phyloP scores from a whole-genome alignment of 331 rosid genomes.

The Quercus lobata region DNA sequence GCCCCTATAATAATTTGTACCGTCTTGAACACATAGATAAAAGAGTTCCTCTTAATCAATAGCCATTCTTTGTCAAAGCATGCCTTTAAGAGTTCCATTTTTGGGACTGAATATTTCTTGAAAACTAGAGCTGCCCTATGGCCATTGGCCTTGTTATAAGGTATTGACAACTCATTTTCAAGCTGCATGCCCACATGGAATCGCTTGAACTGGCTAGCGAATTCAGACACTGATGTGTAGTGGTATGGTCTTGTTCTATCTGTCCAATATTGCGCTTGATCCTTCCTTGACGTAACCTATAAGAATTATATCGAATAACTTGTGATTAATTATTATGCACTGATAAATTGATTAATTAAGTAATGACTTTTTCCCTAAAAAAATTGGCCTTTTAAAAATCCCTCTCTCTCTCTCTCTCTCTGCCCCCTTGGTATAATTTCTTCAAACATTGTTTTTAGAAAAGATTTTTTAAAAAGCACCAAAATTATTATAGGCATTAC shows the following conservation, averaged over 20 bases:
- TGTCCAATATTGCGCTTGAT: slow-evolving; percentile 91
- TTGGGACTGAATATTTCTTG: slow-evolving; percentile 43
- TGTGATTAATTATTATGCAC: no score
- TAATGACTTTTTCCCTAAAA: no score
- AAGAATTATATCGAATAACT: background rate
- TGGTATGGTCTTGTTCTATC: slow-evolving; percentile 49
- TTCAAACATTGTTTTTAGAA: no score
- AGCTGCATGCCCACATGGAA: slow-evolving; percentile 63
- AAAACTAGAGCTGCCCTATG: slow-evolving; percentile 81
- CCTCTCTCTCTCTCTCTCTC: no score
- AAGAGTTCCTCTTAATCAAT: slow-evolving; percentile 61
- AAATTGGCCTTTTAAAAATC: no score
- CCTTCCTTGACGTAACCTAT: slow-evolving; percentile 88
- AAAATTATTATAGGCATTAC: no score
- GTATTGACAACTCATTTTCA: slow-evolving; percentile 39
- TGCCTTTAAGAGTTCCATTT: slow-evolving; percentile 53
- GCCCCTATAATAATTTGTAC: slow-evolving; percentile 48
- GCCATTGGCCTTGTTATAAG: slow-evolving; percentile 52
- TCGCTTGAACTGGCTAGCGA: slow-evolving; percentile 51
- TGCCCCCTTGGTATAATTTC: no score
- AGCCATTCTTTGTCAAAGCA: slow-evolving; percentile 82
- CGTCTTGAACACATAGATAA: slow-evolving; percentile 64
- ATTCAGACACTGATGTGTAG: slow-evolving; percentile 54
- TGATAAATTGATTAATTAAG: no score
- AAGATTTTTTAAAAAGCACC: no score